Evolutionary conservation across 2,329 filamentous ascomycete genomes (phyloP).

Genomic region (Whalleya microplaca): DNA sequence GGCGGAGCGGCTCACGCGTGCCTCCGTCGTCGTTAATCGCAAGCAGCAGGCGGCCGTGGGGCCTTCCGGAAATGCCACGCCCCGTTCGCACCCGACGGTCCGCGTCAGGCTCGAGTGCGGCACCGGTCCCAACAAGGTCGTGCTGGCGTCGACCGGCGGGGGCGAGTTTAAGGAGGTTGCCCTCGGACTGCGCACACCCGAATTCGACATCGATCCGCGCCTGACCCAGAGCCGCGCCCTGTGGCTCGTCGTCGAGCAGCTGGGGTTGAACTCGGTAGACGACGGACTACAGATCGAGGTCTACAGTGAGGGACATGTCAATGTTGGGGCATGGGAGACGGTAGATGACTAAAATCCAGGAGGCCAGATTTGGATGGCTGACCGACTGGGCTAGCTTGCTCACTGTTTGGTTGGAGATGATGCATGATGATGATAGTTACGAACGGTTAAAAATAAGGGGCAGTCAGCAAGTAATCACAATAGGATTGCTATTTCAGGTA

Average conservation of each 20-base stretch:
- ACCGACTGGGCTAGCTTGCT: too few species aligned
- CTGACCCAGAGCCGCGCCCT: slow-evolving; percentile 59
- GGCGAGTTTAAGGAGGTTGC: slow-evolving; percentile 74
- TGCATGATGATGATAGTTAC: too few species aligned
- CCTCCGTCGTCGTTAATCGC: slow-evolving; percentile 56
- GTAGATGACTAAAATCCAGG: slow-evolving; percentile 20
- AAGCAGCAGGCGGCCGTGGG: slow-evolving; percentile 6
- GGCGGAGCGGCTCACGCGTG: slow-evolving; percentile 58
- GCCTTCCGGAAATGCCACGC: slow-evolving; percentile 21
- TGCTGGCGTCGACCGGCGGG: slow-evolving; percentile 64
- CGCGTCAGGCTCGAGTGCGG: slow-evolving; percentile 75
- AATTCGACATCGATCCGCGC: slow-evolving; percentile 75
- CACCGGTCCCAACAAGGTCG: slow-evolving; percentile 67
- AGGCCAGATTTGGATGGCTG: background rate
- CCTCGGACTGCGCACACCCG: slow-evolving; percentile 67
- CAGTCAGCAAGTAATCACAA: background rate
- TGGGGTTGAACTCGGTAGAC: slow-evolving; percentile 56
- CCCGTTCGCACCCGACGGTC: slow-evolving; percentile 48
- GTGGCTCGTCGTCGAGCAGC: slow-evolving; percentile 82
- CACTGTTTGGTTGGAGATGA: too few species aligned
- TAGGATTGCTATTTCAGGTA: background rate
- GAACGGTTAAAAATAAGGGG: too few species aligned
- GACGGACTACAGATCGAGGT: slow-evolving; percentile 56
- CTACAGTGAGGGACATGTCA: slow-evolving; percentile 52
- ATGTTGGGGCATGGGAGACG: slow-evolving; percentile 48